A percentile compares a stretch with the other conserved stretches of the same genome.
phyloP scores from a whole-genome alignment of 1,139 yeast species.

The Nakaseomyces nivariensis region DNA sequence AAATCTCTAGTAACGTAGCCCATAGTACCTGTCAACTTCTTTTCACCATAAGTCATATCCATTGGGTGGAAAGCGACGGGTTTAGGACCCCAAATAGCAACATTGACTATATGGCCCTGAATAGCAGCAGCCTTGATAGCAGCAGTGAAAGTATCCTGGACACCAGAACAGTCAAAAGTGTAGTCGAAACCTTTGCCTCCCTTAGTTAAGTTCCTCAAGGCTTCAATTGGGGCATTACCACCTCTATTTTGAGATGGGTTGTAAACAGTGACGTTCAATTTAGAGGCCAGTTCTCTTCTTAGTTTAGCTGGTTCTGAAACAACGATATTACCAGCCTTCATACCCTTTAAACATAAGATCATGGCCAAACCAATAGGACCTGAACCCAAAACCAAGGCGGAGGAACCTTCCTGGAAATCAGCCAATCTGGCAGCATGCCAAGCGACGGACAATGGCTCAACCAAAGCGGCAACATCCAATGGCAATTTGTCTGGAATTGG shows the following conservation, averaged over 20 bases:
- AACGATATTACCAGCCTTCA: slow-evolving; percentile 35
- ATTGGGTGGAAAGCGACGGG: slow-evolving; percentile 37
- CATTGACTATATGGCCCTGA: slow-evolving; percentile 42
- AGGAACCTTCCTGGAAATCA: slow-evolving; percentile 31
- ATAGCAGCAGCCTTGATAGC: slow-evolving; percentile 35
- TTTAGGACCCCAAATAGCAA: slow-evolving; percentile 42
- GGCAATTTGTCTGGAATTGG: slow-evolving; percentile 39
- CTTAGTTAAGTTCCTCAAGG: slow-evolving; percentile 30
- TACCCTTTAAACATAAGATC: slow-evolving; percentile 38
- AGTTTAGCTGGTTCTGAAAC: slow-evolving; percentile 44
- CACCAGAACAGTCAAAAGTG: slow-evolving; percentile 44
- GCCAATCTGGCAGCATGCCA: slow-evolving; percentile 44
- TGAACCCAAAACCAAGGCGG: slow-evolving; percentile 42
- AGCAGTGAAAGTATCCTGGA: slow-evolving; percentile 36
- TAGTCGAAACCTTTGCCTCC: slow-evolving; percentile 37
- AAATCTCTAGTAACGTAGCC: slow-evolving; percentile 41
- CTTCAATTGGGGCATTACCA: slow-evolving; percentile 24
- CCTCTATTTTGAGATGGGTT: slow-evolving; percentile 37
- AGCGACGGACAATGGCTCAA: slow-evolving; percentile 43
- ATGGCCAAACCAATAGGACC: slow-evolving; percentile 47
- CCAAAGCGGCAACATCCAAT: slow-evolving; percentile 40
- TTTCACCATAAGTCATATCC: slow-evolving; percentile 38
- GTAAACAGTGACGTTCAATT: slow-evolving; percentile 37
- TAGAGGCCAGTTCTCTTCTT: slow-evolving; percentile 36
- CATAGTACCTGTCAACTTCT: slow-evolving; percentile 39